phyloP scores from a whole-genome alignment of 2,329 filamentous ascomycete species.

The Rhinocladiella mackenziei region DNA sequence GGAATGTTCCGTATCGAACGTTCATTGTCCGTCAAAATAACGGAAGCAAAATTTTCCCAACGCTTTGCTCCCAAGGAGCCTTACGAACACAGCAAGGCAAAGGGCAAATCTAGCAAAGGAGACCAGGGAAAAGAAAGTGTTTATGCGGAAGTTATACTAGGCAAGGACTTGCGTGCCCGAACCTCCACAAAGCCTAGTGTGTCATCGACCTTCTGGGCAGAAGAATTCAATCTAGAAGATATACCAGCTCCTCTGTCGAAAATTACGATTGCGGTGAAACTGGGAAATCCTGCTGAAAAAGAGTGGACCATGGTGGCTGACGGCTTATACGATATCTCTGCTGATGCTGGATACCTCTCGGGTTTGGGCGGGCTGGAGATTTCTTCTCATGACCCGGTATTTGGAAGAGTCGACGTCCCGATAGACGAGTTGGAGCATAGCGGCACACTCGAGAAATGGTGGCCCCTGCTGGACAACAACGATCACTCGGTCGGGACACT shows the following conservation, averaged over 20 bases:
- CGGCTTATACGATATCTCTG: constrained; percentile 41
- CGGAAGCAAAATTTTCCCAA: constrained; percentile 55
- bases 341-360: constrained; percentile 39
- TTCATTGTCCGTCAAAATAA: constrained; percentile 55
- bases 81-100: constrained; percentile 16
- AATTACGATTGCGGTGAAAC: constrained; percentile 45
- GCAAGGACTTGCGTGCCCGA: constrained; percentile 47
- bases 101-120: constrained; percentile 25
- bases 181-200: constrained; percentile 47
- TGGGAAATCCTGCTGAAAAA: constrained; percentile 45
- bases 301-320: constrained; percentile 49
- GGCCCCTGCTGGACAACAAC: constrained; percentile 71
- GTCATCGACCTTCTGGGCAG: constrained; percentile 47
- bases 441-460: constrained; percentile 83
- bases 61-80: constrained; percentile 7
- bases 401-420: constrained; percentile 68
- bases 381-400: constrained; percentile 45
- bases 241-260: constrained; percentile 47
- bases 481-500: constrained; percentile 77
- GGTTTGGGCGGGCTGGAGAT: constrained; percentile 46
- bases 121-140: constrained; percentile 38
- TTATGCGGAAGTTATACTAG: constrained; percentile 47
- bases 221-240: constrained; percentile 47
- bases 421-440: constrained; percentile 73
- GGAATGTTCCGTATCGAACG: constrained; percentile 67